Conservation (phyloP, 108 stramenopile genomes). For the Cyclostephanos invisitatus region DNA sequence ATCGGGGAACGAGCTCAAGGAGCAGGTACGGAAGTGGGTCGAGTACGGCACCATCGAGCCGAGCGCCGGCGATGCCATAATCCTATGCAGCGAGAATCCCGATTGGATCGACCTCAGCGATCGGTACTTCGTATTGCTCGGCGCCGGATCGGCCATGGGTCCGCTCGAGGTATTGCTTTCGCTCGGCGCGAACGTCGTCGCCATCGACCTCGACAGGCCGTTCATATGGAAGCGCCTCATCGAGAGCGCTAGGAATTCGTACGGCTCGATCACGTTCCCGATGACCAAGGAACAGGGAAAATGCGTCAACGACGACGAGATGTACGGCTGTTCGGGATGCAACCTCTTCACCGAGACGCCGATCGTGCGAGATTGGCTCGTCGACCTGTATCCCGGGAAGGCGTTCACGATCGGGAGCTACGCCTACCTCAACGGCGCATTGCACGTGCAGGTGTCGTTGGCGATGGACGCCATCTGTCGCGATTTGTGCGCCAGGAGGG, state of each 20-base stretch:
- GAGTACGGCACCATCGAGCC: constrained; percentile 95
- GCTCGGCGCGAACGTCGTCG: constrained; percentile 95
- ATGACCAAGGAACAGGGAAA: constrained; percentile 64
- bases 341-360: constrained; percentile 95
- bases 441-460: constrained; percentile 95
- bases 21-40: constrained; percentile 91
- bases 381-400: constrained; percentile 82
- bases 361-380: constrained; percentile 93
- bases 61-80: constrained; percentile 91
- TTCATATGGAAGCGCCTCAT: constrained; percentile 92
- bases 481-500: constrained; percentile 79
- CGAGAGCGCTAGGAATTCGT: constrained; percentile 71
- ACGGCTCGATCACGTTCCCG: constrained; percentile 94
- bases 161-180: constrained; percentile 92
- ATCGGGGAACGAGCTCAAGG: constrained; percentile 74
- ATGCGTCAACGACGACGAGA: constrained; percentile 64
- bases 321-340: constrained; percentile 82
- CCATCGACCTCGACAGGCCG: constrained; percentile 93
- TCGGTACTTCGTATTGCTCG: constrained; percentile 93
- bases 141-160: constrained; percentile 98
- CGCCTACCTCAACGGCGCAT: constrained; percentile 95
- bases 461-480: constrained; percentile 94
- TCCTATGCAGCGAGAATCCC: constrained; percentile 79
- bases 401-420: constrained; percentile 91
- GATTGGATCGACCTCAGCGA: constrained; percentile 88